These are phyloP conservation scores for Leonotis leonurus DNA, from an alignment of 257 asterid genomes.

Conservation along the genomic window DNA sequence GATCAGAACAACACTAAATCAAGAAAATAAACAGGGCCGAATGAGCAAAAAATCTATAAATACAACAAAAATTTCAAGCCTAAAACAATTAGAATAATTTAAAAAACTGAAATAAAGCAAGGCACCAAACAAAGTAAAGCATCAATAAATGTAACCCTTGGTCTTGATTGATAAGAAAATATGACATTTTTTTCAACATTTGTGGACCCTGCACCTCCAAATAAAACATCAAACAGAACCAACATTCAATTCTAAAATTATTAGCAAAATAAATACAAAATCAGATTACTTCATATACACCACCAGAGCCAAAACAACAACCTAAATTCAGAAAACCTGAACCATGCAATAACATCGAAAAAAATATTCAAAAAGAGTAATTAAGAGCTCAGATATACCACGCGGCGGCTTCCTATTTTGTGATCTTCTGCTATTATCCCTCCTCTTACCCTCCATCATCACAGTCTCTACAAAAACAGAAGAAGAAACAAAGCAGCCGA, in stretches of 20 bases:
- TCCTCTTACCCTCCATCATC: constrained; percentile 29
- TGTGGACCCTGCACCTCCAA: constrained; percentile 17
- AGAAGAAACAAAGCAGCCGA: background rate
- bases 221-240: constrained; percentile 2
- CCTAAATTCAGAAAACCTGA: background rate
- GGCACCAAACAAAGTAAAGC: background rate
- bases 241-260: background rate
- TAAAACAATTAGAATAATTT: background rate
- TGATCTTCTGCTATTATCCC: constrained; percentile 14
- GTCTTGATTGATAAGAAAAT: constrained; percentile 6
- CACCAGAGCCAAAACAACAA: background rate
- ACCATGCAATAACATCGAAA: background rate
- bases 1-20: background rate
- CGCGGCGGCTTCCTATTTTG: constrained; percentile 25
- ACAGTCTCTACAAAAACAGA: constrained; percentile 1
- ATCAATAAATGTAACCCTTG: background rate
- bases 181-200: background rate
- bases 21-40: background rate
- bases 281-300: background rate
- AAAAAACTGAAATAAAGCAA: background rate
- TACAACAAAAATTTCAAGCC: background rate
- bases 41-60: background rate
- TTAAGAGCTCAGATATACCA: constrained; percentile 22
- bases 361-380: background rate
- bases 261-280: background rate